These are phyloP conservation scores for Perkinsus olseni DNA, from an alignment of 169 alveolate species.

Conservation along the genomic window DNA sequence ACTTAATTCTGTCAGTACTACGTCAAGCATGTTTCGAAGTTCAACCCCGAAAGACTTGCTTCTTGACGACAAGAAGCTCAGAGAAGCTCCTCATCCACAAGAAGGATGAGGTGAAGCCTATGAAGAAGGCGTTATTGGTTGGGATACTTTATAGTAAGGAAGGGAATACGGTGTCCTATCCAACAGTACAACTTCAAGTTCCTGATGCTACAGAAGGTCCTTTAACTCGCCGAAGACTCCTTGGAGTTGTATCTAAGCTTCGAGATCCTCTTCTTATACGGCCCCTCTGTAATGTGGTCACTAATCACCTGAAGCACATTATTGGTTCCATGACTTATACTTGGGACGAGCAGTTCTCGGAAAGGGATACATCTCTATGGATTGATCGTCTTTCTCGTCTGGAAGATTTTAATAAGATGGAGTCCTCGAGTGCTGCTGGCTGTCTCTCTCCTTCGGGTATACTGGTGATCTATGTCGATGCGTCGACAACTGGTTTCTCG, in stretches of 20 bases:
- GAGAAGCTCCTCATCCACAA: background rate
- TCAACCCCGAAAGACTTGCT: background rate
- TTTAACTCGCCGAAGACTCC: background rate
- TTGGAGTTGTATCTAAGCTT: background rate
- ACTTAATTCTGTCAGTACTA: background rate
- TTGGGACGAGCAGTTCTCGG: background rate
- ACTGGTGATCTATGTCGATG: background rate
- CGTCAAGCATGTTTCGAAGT: background rate
- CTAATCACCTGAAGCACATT: background rate
- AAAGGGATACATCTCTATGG: background rate
- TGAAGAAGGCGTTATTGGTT: background rate
- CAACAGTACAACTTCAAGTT: background rate
- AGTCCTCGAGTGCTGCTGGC: background rate
- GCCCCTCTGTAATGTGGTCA: background rate
- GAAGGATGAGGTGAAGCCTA: background rate
- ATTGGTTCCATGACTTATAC: background rate
- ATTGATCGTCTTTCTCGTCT: background rate
- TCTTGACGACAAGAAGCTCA: background rate
- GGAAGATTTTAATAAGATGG: background rate
- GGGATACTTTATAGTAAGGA: background rate
- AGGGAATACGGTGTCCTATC: background rate
- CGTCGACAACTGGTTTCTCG: background rate
- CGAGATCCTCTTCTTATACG: background rate
- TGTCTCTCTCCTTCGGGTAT: background rate
- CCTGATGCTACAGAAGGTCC: background rate